Conservation (phyloP, 2,329 filamentous ascomycete genomes). For the Fusarium acutatum region DNA sequence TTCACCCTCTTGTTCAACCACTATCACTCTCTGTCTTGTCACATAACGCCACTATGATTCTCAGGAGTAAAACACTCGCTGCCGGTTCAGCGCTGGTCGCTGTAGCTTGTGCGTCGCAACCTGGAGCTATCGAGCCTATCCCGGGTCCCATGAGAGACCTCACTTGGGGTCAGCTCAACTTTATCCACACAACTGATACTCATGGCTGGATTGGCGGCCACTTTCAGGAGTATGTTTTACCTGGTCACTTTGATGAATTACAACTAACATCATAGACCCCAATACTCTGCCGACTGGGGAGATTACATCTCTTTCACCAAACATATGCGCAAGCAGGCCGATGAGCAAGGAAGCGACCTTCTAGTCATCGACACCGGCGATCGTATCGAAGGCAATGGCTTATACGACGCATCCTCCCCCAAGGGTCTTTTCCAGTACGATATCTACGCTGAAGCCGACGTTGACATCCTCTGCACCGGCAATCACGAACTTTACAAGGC, state of each 20-base stretch:
- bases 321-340: conserved; percentile 81
- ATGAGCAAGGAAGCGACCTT: conserved; percentile 81
- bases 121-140: conserved; percentile 79
- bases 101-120: conserved; percentile 69
- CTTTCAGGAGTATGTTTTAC: conserved; percentile 76
- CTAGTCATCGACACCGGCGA: conserved; percentile 97
- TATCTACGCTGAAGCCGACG: conserved; percentile 81
- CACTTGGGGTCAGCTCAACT: conserved; percentile 94
- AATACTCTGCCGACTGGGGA: conserved; percentile 96
- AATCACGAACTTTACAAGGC: conserved; percentile 95
- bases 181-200: conserved; percentile 94
- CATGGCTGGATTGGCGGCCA: conserved; percentile 97
- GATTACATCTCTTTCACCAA: conserved; percentile 94
- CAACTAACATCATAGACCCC: conserved; percentile 64
- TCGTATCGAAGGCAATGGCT: conserved; percentile 89
- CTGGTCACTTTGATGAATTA: accelerated
- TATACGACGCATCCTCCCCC: conserved; percentile 89
- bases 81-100: conserved; percentile 46
- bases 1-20: conserved; percentile 2
- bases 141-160: conserved; percentile 84
- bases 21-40: background rate
- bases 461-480: conserved; percentile 86
- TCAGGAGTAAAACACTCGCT: conserved; percentile 34
- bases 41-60: conserved; percentile 35
- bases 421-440: conserved; percentile 90